These are phyloP conservation scores for Arthrobotrys sphaeroides DNA, from an alignment of 2,329 filamentous ascomycete genomes.

Conservation along the genomic window DNA sequence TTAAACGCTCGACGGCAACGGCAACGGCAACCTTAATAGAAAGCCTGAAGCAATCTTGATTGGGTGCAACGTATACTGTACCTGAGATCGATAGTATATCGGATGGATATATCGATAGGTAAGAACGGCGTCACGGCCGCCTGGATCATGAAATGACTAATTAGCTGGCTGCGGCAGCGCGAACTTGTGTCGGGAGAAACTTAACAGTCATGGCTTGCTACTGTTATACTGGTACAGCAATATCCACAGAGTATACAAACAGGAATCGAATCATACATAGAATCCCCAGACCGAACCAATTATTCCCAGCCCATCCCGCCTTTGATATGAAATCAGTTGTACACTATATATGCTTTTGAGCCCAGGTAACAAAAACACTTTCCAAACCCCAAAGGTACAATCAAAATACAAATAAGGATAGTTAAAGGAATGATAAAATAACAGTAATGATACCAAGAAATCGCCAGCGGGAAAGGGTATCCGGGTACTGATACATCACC, in stretches of 20 bases:
- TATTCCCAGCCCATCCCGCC: constrained; percentile 37
- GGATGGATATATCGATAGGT: too few species aligned
- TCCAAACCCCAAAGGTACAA: constrained; percentile 10
- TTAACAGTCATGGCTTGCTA: too few species aligned
- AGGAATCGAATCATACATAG: constrained; percentile 7
- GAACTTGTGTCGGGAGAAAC: too few species aligned
- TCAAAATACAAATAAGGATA: background rate
- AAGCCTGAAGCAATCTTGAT: too few species aligned
- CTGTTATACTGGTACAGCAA: constrained; percentile 10
- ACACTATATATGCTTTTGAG: constrained; percentile 27
- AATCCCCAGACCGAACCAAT: constrained; percentile 14
- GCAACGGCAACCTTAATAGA: too few species aligned
- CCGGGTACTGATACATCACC: constrained; percentile 30
- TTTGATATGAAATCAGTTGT: constrained; percentile 23
- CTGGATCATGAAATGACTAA: background rate
- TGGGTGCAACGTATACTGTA: too few species aligned
- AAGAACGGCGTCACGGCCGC: background rate
- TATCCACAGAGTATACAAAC: constrained; percentile 10
- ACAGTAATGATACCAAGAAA: background rate
- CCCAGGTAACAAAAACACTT: background rate
- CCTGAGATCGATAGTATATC: too few species aligned
- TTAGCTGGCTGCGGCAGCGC: too few species aligned
- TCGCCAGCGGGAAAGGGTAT: background rate
- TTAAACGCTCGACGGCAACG: background rate
- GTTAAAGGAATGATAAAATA: background rate